Conservation (phyloP, 164 flowering plant species). For the Magnolia officinalis region DNA sequence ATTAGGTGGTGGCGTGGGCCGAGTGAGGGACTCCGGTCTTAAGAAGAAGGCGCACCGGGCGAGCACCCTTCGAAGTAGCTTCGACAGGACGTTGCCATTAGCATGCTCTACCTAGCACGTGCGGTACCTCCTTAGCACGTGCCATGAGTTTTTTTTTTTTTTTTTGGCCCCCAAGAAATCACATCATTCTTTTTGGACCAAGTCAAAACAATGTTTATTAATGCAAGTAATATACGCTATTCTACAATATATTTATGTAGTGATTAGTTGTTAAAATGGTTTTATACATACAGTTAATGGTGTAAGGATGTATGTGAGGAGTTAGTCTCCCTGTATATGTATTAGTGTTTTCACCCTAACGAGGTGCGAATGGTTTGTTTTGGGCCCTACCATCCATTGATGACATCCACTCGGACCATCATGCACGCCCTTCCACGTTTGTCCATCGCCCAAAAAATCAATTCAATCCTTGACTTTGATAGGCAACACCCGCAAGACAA, state of each 20-base stretch:
- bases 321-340: too few relatives aligned
- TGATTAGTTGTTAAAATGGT: not conserved
- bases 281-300: too few relatives aligned
- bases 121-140: not conserved
- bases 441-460: too few relatives aligned
- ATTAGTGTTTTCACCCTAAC: too few relatives aligned
- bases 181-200: not conserved
- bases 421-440: too few relatives aligned
- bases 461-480: too few relatives aligned
- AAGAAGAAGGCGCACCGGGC: conserved; percentile 18
- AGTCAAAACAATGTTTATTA: conserved; percentile 1
- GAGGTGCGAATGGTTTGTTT: too few relatives aligned
- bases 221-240: not conserved
- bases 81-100: conserved; percentile 33
- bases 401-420: too few relatives aligned
- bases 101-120: conserved; percentile 14
- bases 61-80: conserved; percentile 23
- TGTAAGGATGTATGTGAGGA: too few relatives aligned
- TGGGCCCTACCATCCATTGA: too few relatives aligned
- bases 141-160: not conserved
- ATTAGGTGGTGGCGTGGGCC: not conserved
- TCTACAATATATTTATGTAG: not conserved
- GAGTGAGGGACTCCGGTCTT: conserved; percentile 9
- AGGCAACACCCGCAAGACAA: too few relatives aligned
- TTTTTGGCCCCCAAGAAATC: not conserved